phyloP scores from a whole-genome alignment of 2,329 filamentous ascomycete genomes.

The Paramyrothecium roridum region DNA sequence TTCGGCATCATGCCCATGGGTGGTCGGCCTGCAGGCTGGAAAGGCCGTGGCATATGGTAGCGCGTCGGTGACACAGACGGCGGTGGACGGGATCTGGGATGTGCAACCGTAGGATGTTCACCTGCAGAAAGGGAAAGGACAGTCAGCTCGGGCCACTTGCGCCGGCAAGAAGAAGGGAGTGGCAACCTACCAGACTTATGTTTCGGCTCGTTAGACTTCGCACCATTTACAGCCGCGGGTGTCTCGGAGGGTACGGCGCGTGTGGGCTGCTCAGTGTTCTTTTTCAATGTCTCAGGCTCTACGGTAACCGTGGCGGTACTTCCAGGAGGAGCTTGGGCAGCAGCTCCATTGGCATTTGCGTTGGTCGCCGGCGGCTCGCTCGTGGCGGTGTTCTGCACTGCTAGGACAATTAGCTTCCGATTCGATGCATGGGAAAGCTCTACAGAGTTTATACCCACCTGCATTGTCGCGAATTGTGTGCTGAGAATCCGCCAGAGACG shows the following conservation, averaged over 20 bases:
- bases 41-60: slow-evolving; percentile 42
- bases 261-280: neutral
- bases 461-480: neutral
- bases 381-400: neutral
- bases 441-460: neutral
- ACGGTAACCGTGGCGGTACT: neutral
- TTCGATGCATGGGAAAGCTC: neutral
- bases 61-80: slow-evolving; percentile 27
- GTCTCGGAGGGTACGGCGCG: slow-evolving; percentile 3
- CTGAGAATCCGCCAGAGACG: neutral
- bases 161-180: neutral
- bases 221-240: neutral
- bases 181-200: slow-evolving; percentile 10
- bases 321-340: neutral
- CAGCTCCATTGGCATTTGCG: neutral
- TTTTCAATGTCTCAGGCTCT: neutral
- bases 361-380: neutral
- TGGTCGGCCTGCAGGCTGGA: slow-evolving; percentile 31
- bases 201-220: slow-evolving; percentile 3
- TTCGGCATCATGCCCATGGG: slow-evolving; percentile 25
- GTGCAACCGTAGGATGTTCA: slow-evolving; percentile 10
- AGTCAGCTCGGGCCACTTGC: slow-evolving; percentile 2
- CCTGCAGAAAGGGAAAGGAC: slow-evolving; percentile 3
- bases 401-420: neutral
- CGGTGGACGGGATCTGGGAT: slow-evolving; percentile 21